Evolutionary conservation across 768 basidiomycete species (phyloP).

Genomic region (Psilocybe sp.): DNA sequence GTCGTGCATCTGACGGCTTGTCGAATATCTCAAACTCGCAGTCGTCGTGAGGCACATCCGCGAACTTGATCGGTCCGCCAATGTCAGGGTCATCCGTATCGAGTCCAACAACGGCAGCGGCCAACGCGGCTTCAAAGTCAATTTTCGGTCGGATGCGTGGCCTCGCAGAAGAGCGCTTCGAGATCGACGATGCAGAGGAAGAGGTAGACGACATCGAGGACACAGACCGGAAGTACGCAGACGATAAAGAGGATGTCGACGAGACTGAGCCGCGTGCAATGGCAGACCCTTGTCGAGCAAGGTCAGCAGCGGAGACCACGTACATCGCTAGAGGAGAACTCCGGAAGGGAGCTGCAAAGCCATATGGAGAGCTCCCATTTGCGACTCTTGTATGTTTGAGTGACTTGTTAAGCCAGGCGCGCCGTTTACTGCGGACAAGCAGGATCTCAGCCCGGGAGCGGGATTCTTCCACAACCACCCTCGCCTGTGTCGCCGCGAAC

Average conservation of each 20-base stretch:
- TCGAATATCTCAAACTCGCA: slow-evolving; percentile 9
- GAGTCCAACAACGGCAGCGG: slow-evolving; percentile 4
- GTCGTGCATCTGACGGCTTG: slow-evolving; percentile 9
- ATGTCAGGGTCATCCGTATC: neutral
- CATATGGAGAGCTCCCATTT: slow-evolving; percentile 23
- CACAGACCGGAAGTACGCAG: slow-evolving; percentile 6
- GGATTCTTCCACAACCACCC: slow-evolving; percentile 35
- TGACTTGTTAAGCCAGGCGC: slow-evolving; percentile 64
- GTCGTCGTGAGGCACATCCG: slow-evolving; percentile 10
- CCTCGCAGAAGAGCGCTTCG: slow-evolving; percentile 9
- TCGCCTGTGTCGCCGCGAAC: slow-evolving; percentile 39
- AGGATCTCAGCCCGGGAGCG: slow-evolving; percentile 42
- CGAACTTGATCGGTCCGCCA: neutral
- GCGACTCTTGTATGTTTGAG: slow-evolving; percentile 20
- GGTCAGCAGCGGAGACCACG: slow-evolving; percentile 38
- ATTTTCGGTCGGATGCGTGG: slow-evolving; percentile 13
- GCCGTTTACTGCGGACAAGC: slow-evolving; percentile 56
- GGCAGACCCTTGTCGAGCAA: slow-evolving; percentile 17
- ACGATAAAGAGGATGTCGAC: slow-evolving; percentile 4
- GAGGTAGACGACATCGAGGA: slow-evolving; percentile 8
- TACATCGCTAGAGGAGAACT: slow-evolving; percentile 48
- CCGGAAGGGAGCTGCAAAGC: slow-evolving; percentile 46
- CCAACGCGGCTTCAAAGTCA: slow-evolving; percentile 9
- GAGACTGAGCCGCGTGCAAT: slow-evolving; percentile 1
- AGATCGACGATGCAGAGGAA: slow-evolving; percentile 5